phyloP scores from a whole-genome alignment of 164 flowering plant species.

The Aristolochia fimbriata region DNA sequence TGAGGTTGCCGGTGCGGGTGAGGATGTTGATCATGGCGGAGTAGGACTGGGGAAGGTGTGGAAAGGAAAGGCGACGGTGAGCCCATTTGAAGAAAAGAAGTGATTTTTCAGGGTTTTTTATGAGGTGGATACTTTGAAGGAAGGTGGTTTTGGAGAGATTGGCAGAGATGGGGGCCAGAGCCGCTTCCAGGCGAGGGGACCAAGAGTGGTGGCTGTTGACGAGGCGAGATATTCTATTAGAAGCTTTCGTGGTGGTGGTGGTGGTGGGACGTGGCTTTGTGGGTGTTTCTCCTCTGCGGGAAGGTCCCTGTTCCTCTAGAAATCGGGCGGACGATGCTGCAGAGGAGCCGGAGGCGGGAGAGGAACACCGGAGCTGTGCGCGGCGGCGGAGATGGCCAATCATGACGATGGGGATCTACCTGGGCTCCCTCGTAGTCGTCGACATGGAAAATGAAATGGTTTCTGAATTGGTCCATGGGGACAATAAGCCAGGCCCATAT shows the following conservation, averaged over 20 bases:
- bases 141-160: slow-evolving; percentile 1
- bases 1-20: slow-evolving; percentile 43
- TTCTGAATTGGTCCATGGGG: too few species aligned
- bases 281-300: too few species aligned
- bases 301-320: too few species aligned
- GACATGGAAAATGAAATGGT: too few species aligned
- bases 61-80: neutral
- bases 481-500: too few species aligned
- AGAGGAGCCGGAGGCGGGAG: too few species aligned
- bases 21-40: slow-evolving; percentile 26
- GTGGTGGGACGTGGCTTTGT: neutral
- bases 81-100: slow-evolving; percentile 3
- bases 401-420: too few species aligned
- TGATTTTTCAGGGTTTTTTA: neutral
- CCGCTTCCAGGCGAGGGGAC: slow-evolving; percentile 1
- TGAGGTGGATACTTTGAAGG: neutral
- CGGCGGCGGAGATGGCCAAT: too few species aligned
- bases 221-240: neutral
- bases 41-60: neutral
- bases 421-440: too few species aligned
- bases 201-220: neutral
- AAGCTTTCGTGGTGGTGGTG: neutral
- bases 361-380: too few species aligned
- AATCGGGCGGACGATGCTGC: too few species aligned
- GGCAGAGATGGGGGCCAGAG: neutral